Conservation (phyloP, 768 basidiomycete genomes). For the Termitomyces sp. region DNA sequence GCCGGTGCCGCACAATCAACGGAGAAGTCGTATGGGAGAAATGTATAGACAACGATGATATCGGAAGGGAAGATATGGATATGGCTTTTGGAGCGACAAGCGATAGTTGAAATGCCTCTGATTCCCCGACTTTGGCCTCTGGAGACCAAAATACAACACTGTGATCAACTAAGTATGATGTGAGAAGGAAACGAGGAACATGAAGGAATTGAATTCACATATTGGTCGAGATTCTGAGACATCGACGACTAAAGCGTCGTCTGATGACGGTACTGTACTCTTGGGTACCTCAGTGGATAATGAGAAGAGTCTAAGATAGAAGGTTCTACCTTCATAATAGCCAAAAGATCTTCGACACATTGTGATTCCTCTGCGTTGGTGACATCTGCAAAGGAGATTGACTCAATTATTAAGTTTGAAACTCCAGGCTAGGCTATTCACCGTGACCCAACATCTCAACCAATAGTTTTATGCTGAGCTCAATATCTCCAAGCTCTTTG, state of each 20-base stretch:
- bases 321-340: conserved; percentile 60
- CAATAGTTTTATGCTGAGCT: conserved; percentile 70
- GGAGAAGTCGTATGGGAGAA: conserved; percentile 50
- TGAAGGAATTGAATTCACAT: conserved; percentile 39
- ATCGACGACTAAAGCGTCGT: conserved; percentile 58
- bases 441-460: conserved; percentile 84
- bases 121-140: conserved; percentile 56
- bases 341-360: conserved; percentile 64
- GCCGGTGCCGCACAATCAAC: conserved; percentile 46
- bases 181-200: conserved; percentile 7
- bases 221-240: conserved; percentile 61
- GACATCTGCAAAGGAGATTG: conserved; percentile 23
- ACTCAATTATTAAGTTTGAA: background rate
- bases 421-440: conserved; percentile 26
- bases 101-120: conserved; percentile 72
- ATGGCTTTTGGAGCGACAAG: conserved; percentile 50
- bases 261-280: conserved; percentile 70
- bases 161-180: conserved; percentile 51
- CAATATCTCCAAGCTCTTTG: conserved; percentile 72
- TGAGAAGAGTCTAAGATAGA: background rate
- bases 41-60: conserved; percentile 56
- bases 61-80: conserved; percentile 54
- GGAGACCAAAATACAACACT: conserved; percentile 69
- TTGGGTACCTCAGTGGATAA: conserved; percentile 23
- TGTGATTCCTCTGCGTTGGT: conserved; percentile 44